Percentiles rank a stretch among this genome's conserved stretches.
These are phyloP conservation scores for Eucalyptus pauciflora DNA, from an alignment of 345 rosid genomes.

Conservation along the genomic window DNA sequence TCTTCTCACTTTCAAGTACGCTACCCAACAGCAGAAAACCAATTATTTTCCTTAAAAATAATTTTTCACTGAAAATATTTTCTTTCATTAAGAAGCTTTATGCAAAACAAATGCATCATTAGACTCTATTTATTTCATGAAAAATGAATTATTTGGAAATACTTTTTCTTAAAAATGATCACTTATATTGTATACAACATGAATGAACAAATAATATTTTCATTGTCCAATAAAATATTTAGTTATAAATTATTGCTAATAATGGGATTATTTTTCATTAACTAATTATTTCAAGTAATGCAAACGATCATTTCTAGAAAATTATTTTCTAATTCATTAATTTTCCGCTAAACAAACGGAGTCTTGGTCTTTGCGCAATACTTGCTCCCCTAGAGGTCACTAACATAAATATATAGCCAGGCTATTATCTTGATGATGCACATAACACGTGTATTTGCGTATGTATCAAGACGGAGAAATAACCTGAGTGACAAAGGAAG, in stretches of 20 bases:
- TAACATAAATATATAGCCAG: too few species aligned
- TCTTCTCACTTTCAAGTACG: not conserved
- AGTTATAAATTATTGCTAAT: too few species aligned
- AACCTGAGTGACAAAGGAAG: constrained; percentile 28
- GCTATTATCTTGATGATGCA: not conserved
- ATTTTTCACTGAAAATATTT: not conserved
- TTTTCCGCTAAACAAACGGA: too few species aligned
- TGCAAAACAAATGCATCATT: not conserved
- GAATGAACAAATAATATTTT: not conserved
- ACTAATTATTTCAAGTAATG: too few species aligned
- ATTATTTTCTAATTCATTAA: too few species aligned
- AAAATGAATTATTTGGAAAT: too few species aligned
- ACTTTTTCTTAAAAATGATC: not conserved
- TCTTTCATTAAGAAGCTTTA: too few species aligned
- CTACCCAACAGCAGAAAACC: not conserved
- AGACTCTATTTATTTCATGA: not conserved
- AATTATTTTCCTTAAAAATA: not conserved
- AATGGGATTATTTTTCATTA: too few species aligned
- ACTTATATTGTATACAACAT: too few species aligned
- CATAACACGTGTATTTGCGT: not conserved
- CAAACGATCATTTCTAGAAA: too few species aligned
- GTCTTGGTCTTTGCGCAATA: not conserved
- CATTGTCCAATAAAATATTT: too few species aligned
- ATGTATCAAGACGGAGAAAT: not conserved
- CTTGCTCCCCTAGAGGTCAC: not conserved